Conservation (phyloP, 2,329 filamentous ascomycete species). For the Neofusicoccum ribis region DNA sequence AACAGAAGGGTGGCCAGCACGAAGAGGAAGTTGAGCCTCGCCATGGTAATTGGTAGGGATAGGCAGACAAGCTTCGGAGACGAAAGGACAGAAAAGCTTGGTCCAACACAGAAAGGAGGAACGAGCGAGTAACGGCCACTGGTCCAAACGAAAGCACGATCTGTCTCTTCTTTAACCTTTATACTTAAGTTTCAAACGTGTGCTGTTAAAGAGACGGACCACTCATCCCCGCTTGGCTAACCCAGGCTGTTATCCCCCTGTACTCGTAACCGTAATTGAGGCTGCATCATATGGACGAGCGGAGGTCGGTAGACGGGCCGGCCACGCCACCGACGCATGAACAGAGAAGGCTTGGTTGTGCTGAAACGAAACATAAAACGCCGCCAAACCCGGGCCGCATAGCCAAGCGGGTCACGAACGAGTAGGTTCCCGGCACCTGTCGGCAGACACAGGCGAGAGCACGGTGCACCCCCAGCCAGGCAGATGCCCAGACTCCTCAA, state of each 20-base stretch:
- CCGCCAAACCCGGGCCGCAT: background rate
- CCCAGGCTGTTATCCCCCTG: background rate
- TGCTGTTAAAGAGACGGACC: background rate
- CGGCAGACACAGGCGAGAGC: background rate
- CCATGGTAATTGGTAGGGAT: background rate
- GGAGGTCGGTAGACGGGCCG: conserved; percentile 6
- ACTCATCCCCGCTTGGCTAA: background rate
- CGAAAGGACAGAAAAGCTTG: background rate
- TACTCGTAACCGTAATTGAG: background rate
- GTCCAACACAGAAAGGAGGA: background rate
- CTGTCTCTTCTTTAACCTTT: background rate
- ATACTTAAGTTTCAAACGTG: background rate
- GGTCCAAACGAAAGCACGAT: background rate
- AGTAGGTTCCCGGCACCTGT: background rate
- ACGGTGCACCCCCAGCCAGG: background rate
- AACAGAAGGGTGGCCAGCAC: background rate
- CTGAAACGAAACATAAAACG: conserved; percentile 8
- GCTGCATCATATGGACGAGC: conserved; percentile 11
- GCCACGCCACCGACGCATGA: background rate
- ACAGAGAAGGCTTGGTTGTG: background rate
- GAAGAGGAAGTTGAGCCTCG: background rate
- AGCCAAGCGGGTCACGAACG: background rate
- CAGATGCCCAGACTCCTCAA: background rate
- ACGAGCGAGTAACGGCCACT: background rate
- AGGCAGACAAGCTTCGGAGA: background rate